Conservation (phyloP, 1,284 basidiomycete genomes). For the Rhodotorula sp. region DNA sequence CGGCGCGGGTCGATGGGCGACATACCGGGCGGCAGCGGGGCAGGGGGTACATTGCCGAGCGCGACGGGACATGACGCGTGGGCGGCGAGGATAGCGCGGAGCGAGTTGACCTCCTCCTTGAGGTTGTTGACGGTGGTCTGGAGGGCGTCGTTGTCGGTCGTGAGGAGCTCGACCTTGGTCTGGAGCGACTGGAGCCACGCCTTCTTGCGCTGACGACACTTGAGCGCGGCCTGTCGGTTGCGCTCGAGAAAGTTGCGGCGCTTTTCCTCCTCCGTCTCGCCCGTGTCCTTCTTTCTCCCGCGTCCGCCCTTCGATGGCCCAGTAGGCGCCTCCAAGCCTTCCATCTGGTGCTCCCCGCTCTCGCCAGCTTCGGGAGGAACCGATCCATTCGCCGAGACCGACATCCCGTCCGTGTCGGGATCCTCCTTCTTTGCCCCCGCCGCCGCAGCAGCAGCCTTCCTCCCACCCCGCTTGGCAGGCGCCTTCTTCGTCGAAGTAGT, state of each 20-base stretch:
- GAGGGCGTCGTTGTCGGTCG: constrained; percentile 91
- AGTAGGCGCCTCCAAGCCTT: constrained; percentile 1
- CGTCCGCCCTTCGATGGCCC: constrained; percentile 26
- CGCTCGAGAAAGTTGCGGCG: constrained; percentile 88
- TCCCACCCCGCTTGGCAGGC: constrained; percentile 25
- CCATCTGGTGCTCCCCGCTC: background rate
- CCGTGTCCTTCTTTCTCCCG: constrained; percentile 56
- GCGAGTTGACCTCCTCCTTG: constrained; percentile 61
- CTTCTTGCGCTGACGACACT: constrained; percentile 98
- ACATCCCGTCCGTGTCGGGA: constrained; percentile 28
- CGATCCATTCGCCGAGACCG: constrained; percentile 12
- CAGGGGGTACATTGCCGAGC: constrained; percentile 13
- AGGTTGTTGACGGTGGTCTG: constrained; percentile 55
- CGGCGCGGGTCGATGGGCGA: background rate
- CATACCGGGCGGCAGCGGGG: background rate
- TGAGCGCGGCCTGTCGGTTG: constrained; percentile 93
- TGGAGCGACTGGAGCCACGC: constrained; percentile 93
- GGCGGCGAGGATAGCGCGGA: constrained; percentile 49
- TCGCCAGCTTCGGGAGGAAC: background rate
- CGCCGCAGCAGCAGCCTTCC: constrained; percentile 18
- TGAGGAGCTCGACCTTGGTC: constrained; percentile 84
- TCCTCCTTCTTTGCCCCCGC: constrained; percentile 50
- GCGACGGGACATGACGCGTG: constrained; percentile 44
- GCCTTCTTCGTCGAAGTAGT: constrained; percentile 15
- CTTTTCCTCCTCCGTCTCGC: constrained; percentile 96